These are phyloP conservation scores for Sanghuangporus baumii DNA, from an alignment of 1,284 basidiomycete genomes.

Conservation along the genomic window DNA sequence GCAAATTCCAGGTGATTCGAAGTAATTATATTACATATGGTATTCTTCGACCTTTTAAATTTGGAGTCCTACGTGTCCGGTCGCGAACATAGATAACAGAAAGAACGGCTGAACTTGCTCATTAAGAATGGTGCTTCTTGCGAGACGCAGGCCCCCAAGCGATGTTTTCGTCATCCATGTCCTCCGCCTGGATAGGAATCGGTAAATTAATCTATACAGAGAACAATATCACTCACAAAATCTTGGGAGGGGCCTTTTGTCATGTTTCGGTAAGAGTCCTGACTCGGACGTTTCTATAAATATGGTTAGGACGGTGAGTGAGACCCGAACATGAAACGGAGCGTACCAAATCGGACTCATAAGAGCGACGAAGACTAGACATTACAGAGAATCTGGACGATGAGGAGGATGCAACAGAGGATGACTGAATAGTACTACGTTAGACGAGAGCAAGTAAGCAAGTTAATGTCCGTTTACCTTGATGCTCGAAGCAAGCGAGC, in stretches of 20 bases:
- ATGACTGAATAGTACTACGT: background rate
- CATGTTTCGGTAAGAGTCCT: background rate
- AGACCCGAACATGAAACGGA: background rate
- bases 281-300: background rate
- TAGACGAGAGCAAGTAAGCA: background rate
- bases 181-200: background rate
- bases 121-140: background rate
- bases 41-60: background rate
- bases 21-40: background rate
- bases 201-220: background rate
- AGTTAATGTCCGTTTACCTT: background rate
- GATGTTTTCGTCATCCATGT: slow-evolving; percentile 12
- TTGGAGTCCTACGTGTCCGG: background rate
- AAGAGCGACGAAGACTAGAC: background rate
- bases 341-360: background rate
- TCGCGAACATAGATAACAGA: background rate
- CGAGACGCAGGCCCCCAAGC: slow-evolving; percentile 7
- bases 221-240: background rate
- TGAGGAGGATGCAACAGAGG: background rate
- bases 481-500: background rate
- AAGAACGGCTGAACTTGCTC: background rate
- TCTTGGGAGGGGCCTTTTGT: background rate
- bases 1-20: background rate
- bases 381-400: background rate
- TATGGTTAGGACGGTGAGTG: background rate